These are phyloP conservation scores for Ceratobasidium sp. DNA, from an alignment of 1,284 basidiomycete species.

Conservation along the genomic window DNA sequence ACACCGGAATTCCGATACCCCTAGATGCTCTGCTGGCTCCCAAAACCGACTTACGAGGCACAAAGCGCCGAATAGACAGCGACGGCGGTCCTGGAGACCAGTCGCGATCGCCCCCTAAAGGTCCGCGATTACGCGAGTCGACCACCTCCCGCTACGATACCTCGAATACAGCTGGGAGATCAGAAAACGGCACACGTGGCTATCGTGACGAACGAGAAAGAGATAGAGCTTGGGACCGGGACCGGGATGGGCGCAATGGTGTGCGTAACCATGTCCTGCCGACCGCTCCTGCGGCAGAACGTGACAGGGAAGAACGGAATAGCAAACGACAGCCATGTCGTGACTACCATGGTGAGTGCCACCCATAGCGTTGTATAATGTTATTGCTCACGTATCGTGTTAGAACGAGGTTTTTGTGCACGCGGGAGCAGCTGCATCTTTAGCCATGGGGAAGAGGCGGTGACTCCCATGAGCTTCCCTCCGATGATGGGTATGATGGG, in stretches of 20 bases:
- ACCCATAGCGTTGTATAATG: constrained; percentile 33
- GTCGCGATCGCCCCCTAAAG: constrained; percentile 66
- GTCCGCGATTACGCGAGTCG: constrained; percentile 68
- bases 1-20: constrained; percentile 77
- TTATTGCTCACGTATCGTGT: constrained; percentile 30
- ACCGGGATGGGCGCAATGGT: constrained; percentile 50
- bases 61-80: constrained; percentile 67
- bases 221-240: constrained; percentile 50
- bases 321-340: constrained; percentile 67
- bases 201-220: constrained; percentile 52
- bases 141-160: constrained; percentile 66
- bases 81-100: constrained; percentile 61
- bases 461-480: constrained; percentile 59
- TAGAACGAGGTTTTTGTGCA: constrained; percentile 89
- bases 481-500: constrained; percentile 45
- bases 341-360: constrained; percentile 83
- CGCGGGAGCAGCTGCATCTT: constrained; percentile 90
- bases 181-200: constrained; percentile 48
- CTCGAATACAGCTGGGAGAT: constrained; percentile 43
- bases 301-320: constrained; percentile 42
- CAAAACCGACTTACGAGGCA: constrained; percentile 60
- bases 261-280: constrained; percentile 51
- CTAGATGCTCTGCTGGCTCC: constrained; percentile 64
- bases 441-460: constrained; percentile 84
- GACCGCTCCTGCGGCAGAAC: constrained; percentile 44